phyloP scores from a whole-genome alignment of 2,329 filamentous ascomycete species.

The Paradendryphiella salina region DNA sequence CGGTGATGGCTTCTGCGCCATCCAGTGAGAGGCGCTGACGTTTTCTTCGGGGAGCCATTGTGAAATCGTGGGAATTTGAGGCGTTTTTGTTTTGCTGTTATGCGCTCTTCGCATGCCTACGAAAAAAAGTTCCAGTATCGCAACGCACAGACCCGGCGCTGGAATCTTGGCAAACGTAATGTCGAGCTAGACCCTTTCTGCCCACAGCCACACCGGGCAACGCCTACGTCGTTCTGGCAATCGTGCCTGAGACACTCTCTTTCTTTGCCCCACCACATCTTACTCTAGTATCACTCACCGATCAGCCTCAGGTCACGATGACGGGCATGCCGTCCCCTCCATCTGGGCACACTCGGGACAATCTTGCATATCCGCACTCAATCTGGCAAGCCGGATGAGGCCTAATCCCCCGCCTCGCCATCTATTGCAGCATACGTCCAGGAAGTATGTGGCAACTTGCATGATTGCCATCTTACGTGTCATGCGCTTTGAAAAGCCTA shows the following conservation, averaged over 20 bases:
- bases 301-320: constrained; percentile 8
- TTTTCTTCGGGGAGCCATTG: constrained; percentile 49
- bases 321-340: constrained; percentile 2
- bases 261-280: neutral
- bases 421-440: constrained; percentile 1
- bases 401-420: constrained; percentile 1
- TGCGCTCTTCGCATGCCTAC: constrained; percentile 1
- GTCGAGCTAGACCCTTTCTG: constrained; percentile 5
- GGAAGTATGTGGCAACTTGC: neutral
- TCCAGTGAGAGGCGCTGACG: constrained; percentile 48
- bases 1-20: constrained; percentile 40
- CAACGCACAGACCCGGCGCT: constrained; percentile 12
- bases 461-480: neutral
- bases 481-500: constrained; percentile 9
- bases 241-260: neutral
- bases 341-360: neutral
- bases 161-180: constrained; percentile 14
- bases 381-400: neutral
- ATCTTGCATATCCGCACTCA: constrained; percentile 11
- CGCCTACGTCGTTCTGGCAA: neutral
- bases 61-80: constrained; percentile 1
- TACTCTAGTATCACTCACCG: neutral
- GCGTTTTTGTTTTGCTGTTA: constrained; percentile 1
- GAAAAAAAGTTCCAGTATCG: constrained; percentile 22
- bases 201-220: constrained; percentile 1